Evolutionary conservation across 2,329 filamentous ascomycete species (phyloP), one percentile per base, ranked within the genome.

Genomic region (Fonsecaea multimorphosa): DNA sequence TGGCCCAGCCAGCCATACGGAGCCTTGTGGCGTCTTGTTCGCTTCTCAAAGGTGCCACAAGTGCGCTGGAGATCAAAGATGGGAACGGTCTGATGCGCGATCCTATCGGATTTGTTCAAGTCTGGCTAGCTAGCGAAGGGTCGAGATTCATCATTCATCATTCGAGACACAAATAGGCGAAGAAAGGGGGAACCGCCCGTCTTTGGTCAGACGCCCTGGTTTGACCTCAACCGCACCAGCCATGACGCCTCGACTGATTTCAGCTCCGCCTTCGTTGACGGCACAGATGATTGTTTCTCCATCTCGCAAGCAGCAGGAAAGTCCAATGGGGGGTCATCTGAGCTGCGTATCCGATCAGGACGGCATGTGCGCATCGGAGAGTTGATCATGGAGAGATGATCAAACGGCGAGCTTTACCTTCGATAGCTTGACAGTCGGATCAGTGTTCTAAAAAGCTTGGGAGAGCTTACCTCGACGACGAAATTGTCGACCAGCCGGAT

Each of bases 401-500:
- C 36, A 12, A 31, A 31, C 29, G n/a, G 22, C 34, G 14, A 58
- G 22, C 36, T 27, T 58, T 58, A 36, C 11, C 55, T 58, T 58
- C 38, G 55, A 58, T 58, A 58, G 55, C 36, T 58, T 44, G 16
- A 56, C 54, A 32, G 54, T 2, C 32, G 54, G 54, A 3, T 22
- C 5, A 56, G 12, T 56, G 16, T 7, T 34, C 19, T 29, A 31
- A 34, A 27, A 58, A 58, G 56, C 56, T 49, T 58, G 12, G n/a
- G 29, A 60, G 36, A 52, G 57, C 57, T 60, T 60, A 52, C 29
- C 40, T 60, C 16, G 29, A 34, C 31, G 57, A 38, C 40, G 38
- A 34, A 6, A 14, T 38, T 57, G 55, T 58, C 36, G 55, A 46
- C 40, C 38, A n/a, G 36, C 22, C 22, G 16, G 22, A 31, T 58